Conservation (phyloP, 2,329 filamentous ascomycete genomes). For the Fusarium metavorans region DNA sequence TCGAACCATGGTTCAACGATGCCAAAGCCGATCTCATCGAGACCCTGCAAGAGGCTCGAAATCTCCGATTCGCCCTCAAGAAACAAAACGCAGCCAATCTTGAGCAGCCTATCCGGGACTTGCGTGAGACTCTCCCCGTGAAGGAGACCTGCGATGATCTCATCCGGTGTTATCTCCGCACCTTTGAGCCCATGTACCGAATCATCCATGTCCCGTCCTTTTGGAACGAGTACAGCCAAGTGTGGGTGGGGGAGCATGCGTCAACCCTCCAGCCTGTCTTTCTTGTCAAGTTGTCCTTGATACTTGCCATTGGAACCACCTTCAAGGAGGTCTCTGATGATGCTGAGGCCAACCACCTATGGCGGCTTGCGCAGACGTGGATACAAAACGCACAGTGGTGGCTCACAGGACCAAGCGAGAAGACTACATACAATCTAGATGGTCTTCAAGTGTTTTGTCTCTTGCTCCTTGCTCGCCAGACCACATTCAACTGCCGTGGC, state of each 20-base stretch:
- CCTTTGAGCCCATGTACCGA: slow-evolving; percentile 43
- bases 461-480: slow-evolving; percentile 39
- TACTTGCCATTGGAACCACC: slow-evolving; percentile 41
- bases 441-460: slow-evolving; percentile 42
- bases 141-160: slow-evolving; percentile 37
- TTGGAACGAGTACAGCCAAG: slow-evolving; percentile 35
- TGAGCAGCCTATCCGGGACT: slow-evolving; percentile 35
- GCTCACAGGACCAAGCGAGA: slow-evolving; percentile 42
- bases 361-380: slow-evolving; percentile 39
- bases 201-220: slow-evolving; percentile 42
- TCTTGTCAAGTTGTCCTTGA: slow-evolving; percentile 36
- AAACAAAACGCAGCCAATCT: slow-evolving; percentile 22
- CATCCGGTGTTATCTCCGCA: slow-evolving; percentile 40
- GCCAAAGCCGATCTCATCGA: slow-evolving; percentile 42
- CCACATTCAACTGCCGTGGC: slow-evolving; percentile 43
- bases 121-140: slow-evolving; percentile 32
- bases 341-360: slow-evolving; percentile 22
- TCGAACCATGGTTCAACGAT: slow-evolving; percentile 41
- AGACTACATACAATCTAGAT: slow-evolving; percentile 41
- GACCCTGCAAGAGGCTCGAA: slow-evolving; percentile 33
- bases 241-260: slow-evolving; percentile 29
- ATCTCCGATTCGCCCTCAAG: slow-evolving; percentile 35
- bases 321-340: slow-evolving; percentile 32
- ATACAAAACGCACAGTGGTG: slow-evolving; percentile 45
- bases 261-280: slow-evolving; percentile 25